Evolutionary conservation across 768 basidiomycete species (phyloP), one percentile per base, ranked within the genome.

Genomic region (Mycena venus): DNA sequence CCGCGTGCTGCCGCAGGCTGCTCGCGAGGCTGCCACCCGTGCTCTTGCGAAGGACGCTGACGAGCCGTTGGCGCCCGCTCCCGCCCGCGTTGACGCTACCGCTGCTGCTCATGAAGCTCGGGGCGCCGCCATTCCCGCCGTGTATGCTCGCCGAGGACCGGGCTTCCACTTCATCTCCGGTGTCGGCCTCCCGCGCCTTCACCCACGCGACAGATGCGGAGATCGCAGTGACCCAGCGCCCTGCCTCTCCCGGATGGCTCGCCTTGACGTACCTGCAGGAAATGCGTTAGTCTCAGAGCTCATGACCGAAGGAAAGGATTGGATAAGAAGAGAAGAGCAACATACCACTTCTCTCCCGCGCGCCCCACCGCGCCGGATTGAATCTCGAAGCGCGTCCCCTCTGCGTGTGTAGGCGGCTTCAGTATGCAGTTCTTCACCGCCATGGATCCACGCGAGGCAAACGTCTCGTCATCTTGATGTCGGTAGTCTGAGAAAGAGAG

Each of bases 241-340:
- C 88, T 6, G 95, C 95, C 82, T 99, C 97, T 7, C 95, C 95
- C 0, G 94, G 95, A 78, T 98, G 96, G 74, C 92, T 94, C 0
- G 94, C 94, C 69, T 92, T 93, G 83, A 96, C 87, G 80, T 93
- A 93, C 73, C 73, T 68, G 58, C 34, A n/a, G 31, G 4, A 17
- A n/a, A 12, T 31, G 25, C 4, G 29, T 34, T 32, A 31, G 17
- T 25, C 27, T 10, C 10, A 51, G 49, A 0, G 23, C 49, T n/a
- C n/a, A n/a, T n/a, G n/a, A n/a, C n/a, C n/a, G n/a, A n/a, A n/a
- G n/a, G n/a, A n/a, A n/a, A 25, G 4, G 11, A 4, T 15, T n/a
- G 44, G 44, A 47, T 47, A 47, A 27, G 4, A 51, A 51, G 49
- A 60, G 55, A 29, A 66, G 32, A 31, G 53, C 27, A 29, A 67